A percentile compares a stretch with the other conserved stretches of the same genome.
These are phyloP conservation scores for Emmonsiellopsis sp. DNA, from an alignment of 2,329 filamentous ascomycete species.

Conservation along the genomic window DNA sequence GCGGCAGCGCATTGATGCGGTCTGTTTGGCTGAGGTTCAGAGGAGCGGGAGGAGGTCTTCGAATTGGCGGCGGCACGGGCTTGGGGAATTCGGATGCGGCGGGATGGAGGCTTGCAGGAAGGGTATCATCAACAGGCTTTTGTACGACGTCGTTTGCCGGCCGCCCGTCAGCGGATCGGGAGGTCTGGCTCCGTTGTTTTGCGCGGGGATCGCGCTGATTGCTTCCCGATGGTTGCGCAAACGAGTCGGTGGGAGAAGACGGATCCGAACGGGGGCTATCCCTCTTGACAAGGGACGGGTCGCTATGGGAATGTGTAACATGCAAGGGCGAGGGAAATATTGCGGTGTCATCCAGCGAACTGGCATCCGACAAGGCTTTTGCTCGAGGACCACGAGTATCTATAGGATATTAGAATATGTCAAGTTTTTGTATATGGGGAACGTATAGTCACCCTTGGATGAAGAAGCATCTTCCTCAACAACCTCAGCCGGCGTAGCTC, in stretches of 20 bases:
- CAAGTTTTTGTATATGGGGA: background rate
- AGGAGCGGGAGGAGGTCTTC: conserved; percentile 80
- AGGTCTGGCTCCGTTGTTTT: background rate
- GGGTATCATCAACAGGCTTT: background rate
- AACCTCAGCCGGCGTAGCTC: background rate
- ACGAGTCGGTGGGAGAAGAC: background rate
- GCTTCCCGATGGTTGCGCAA: background rate
- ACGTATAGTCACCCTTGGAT: background rate
- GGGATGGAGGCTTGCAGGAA: background rate
- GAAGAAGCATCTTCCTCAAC: background rate
- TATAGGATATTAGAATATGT: background rate
- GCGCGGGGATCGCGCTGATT: background rate
- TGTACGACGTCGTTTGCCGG: no score
- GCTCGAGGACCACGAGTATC: background rate
- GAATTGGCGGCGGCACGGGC: conserved; percentile 51
- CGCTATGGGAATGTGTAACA: background rate
- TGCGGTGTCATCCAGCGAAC: background rate
- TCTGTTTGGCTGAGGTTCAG: conserved; percentile 55
- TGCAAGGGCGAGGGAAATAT: conserved; percentile 1
- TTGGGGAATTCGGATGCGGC: conserved; percentile 14
- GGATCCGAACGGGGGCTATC: background rate
- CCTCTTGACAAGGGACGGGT: background rate
- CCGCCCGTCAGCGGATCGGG: background rate
- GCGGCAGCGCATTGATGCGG: conserved; percentile 35
- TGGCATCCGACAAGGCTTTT: background rate